A percentile compares a stretch with the other conserved stretches of the same genome.
These are phyloP conservation scores for Nepenthes gracilis DNA, from an alignment of 148 eudicot species.

Conservation along the genomic window DNA sequence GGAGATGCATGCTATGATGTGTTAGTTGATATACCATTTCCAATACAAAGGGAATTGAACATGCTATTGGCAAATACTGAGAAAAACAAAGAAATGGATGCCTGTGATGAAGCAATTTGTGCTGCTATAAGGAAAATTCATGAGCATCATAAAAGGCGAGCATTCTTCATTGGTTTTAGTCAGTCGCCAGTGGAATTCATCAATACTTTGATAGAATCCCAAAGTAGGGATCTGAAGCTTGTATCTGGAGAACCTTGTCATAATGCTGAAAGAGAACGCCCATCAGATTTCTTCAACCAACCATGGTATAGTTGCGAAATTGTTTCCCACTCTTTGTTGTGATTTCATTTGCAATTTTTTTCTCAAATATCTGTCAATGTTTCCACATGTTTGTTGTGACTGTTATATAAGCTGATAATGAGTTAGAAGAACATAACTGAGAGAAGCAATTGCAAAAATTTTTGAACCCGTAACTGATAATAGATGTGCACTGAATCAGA, in stretches of 20 bases:
- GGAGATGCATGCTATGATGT: slow-evolving; percentile 89
- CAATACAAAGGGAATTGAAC: slow-evolving; percentile 79
- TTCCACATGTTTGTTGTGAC: too few species aligned
- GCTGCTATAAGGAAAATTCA: slow-evolving; percentile 76
- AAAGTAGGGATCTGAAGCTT: slow-evolving; percentile 72
- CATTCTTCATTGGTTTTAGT: slow-evolving; percentile 89
- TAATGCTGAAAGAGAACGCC: slow-evolving; percentile 69
- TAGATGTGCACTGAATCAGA: too few species aligned
- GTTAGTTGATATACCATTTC: slow-evolving; percentile 80
- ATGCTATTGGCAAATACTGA: slow-evolving; percentile 73
- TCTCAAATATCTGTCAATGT: too few species aligned
- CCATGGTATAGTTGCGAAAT: slow-evolving; percentile 50
- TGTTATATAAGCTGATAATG: neutral
- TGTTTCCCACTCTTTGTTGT: neutral
- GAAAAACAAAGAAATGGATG: slow-evolving; percentile 74
- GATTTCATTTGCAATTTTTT: neutral
- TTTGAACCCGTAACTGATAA: too few species aligned
- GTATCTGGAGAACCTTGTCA: slow-evolving; percentile 74
- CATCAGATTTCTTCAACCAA: slow-evolving; percentile 82
- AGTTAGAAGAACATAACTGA: neutral
- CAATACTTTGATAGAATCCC: slow-evolving; percentile 80
- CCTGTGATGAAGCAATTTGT: slow-evolving; percentile 84
- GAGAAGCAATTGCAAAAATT: too few species aligned
- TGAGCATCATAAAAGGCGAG: slow-evolving; percentile 77
- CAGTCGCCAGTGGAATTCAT: slow-evolving; percentile 90